A percentile compares a stretch with the other conserved stretches of the same genome.
phyloP scores from a whole-genome alignment of 805 yeast species.

The Schwanniomyces sp. region DNA sequence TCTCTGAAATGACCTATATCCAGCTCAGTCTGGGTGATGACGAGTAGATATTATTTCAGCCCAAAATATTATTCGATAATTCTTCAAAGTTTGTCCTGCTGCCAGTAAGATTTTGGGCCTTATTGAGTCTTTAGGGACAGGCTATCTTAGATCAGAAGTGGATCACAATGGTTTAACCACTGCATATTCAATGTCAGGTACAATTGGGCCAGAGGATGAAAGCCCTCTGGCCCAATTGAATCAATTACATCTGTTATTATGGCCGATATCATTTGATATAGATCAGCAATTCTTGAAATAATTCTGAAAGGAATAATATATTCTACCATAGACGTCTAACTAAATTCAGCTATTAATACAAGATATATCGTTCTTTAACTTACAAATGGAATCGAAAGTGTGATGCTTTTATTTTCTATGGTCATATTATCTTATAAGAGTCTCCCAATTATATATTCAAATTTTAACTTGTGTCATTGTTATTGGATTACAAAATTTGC shows the following conservation, averaged over 20 bases:
- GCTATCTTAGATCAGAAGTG: conserved; percentile 5
- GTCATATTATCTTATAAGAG: too few relatives aligned
- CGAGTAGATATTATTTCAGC: conserved; percentile 9
- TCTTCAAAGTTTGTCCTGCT: conserved; percentile 13
- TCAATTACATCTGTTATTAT: conserved; percentile 15
- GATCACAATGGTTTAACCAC: not conserved
- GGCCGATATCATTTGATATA: conserved; percentile 16
- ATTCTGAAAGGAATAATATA: too few relatives aligned
- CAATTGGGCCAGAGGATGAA: too few relatives aligned
- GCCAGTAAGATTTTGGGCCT: conserved; percentile 12
- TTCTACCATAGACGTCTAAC: too few relatives aligned
- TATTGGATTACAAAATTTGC: too few relatives aligned
- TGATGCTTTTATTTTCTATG: too few relatives aligned
- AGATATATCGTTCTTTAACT: too few relatives aligned
- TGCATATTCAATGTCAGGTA: conserved; percentile 3
- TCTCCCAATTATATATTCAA: too few relatives aligned
- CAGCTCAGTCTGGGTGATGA: conserved; percentile 9
- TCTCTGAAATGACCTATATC: conserved; percentile 14
- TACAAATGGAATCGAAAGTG: too few relatives aligned
- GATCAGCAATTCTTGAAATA: conserved; percentile 10
- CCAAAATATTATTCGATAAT: conserved; percentile 8
- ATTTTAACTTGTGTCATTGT: too few relatives aligned
- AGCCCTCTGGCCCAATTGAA: conserved; percentile 16
- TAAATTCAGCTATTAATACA: too few relatives aligned
- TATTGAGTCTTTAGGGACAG: conserved; percentile 13